Conservation (phyloP, 306 rosid genomes). For the Lotus japonicus region DNA sequence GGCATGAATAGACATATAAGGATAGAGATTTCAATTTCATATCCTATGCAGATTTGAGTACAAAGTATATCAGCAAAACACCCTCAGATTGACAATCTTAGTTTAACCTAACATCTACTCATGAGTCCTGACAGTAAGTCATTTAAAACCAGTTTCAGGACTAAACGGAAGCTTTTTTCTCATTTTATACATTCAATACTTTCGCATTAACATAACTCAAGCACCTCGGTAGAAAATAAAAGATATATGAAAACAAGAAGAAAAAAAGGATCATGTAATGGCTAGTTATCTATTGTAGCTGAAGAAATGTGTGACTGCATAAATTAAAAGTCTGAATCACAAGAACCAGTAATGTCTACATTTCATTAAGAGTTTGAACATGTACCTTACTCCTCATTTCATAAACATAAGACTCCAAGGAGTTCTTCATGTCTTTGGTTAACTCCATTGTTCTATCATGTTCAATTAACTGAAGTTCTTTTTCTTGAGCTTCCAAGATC, state of each 20-base stretch:
- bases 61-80: neutral
- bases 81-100: neutral
- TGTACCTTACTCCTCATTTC: conserved; percentile 83
- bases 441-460: conserved; percentile 71
- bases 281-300: neutral
- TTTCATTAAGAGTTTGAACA: conserved; percentile 13
- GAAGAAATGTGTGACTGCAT: neutral
- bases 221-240: neutral
- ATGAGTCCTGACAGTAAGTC: neutral
- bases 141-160: neutral
- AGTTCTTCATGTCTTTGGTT: conserved; percentile 70
- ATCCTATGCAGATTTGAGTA: neutral
- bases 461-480: conserved; percentile 49
- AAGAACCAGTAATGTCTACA: neutral
- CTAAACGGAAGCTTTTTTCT: neutral
- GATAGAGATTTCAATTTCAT: neutral
- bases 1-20: neutral
- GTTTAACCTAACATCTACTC: neutral
- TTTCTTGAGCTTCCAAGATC: conserved; percentile 55
- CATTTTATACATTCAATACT: neutral
- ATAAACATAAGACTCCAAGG: conserved; percentile 76
- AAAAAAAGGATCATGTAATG: neutral
- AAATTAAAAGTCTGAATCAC: conserved; percentile 8
- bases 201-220: conserved; percentile 1
- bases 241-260: too few species aligned